Evolutionary conservation across 2,329 filamentous ascomycete genomes (phyloP), one percentile per base, ranked within the genome.

Genomic region (Pseudophaeomoniella oleicola): DNA sequence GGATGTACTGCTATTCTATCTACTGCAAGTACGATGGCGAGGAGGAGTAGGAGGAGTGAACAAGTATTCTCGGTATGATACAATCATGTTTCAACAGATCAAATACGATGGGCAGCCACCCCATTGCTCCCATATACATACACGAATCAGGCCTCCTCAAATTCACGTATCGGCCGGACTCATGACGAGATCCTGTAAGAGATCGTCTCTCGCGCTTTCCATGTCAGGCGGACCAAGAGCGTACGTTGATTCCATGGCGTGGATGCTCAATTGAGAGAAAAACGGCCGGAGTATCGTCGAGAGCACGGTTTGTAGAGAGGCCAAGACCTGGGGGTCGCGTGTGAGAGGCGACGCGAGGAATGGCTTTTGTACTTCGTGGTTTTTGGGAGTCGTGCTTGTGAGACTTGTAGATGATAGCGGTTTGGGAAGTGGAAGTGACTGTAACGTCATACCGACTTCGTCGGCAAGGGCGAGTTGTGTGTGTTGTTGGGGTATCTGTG

Each of bases 171-270:
- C n/a, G n/a, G n/a, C n/a, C n/a, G n/a, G n/a, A n/a, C n/a, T n/a
- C n/a, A n/a, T 27, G 32, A 88, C 90, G 41, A 92, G 50, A 60
- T 92, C 84, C 51, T 61, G 72, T 51, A 92, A 54, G 41, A 92
- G 51, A 34, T 69, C 69, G 44, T 69, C 62, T 37, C 71, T 64
- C 49, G 82, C 86, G 6, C 65, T 66, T 36, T 76, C 71, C 47
- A 68, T 54, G 55, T 92, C 84, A 16, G 81, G 59, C 30, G 57
- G 57, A 22, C 75, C 78, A 76, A 94, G 87, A 12, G 80, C 76
- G 56, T 98, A 98, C 38, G 81, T 88, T 42, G 79, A 81, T 63
- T 98, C 90, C 59, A 94, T 98, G 0, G 83, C 80, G 54, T 79
- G 83, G 50, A 98, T 94, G 54, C 87, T 94, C 44, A 98, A 62